Evolutionary conservation across 75 land plant species (phyloP), one percentile per base, ranked within the genome.

Genomic region (Sequoia sempervirens): DNA sequence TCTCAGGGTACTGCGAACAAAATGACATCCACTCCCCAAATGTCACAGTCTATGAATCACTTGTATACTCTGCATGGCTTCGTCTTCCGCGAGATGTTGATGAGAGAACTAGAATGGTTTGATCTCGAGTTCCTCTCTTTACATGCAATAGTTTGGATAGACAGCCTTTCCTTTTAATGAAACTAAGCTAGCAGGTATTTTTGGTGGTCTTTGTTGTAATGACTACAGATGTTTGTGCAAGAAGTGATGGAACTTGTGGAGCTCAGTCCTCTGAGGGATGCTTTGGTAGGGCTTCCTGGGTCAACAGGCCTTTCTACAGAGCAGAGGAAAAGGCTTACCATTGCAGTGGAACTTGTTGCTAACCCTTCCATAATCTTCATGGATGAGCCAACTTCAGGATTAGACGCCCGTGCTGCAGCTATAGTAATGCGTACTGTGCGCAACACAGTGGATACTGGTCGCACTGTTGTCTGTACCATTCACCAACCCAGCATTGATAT

Each of bases 11-110:
- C 86, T 93, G 93, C 50, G 95, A 93, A 84, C 95, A 91, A 53
- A 92, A 90, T 81, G 95, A 93, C 72, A 93, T 93, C 37, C 94
- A 93, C 75, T 91, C 95, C 54, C 93, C 93, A 28, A 86, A 93
- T 81, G 86, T 94, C 8, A 94, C 92, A 1, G 93, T 94, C 43
- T 86, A 83, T 81, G 96, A 94, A 80, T 92, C 96, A 32, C 88
- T 94, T 18, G 61, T 92, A 12, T 94, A 80, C 79, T 92, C 93
- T 38, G 94, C 92, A 9, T 92, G 92, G 92, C 88, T 92, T 36
- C 91, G 94, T 12, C 80, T 94, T 12, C 88, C 94, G 8, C 17
- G 28, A 28, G 92, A 89, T 32, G 89, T 89, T 30, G 88, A 85
- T 81, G 13, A 79, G 6, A 36, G 69, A 70, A 88, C 78, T 26